Evolutionary conservation across 306 rosid species (phyloP), one percentile per base, ranked within the genome.

Genomic region (Alnus rubra): DNA sequence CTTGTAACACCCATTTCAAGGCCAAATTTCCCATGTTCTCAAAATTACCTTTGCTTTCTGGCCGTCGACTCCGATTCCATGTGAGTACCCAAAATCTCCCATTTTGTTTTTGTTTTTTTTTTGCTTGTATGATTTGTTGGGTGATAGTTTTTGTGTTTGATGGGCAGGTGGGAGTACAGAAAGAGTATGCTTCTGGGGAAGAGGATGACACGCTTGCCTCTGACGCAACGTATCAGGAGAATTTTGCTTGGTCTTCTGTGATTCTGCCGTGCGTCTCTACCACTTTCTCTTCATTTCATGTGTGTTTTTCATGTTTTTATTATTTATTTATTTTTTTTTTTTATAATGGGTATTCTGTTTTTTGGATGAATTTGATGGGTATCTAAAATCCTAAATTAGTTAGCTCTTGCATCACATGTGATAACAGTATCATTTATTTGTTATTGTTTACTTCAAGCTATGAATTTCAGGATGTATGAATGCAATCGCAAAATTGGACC

Each of bases 221-320:
- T 73, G 95, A 87, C 39, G 83, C 90, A 64, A 70, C 84, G 14
- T 16, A 53, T 48, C 81, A 71, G 44, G 98, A 95, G 75, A 76
- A 91, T 7, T 92, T 86, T 76, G 85, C 96, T 62, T 92, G 92
- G 98, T 35, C 76, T 76, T 92, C 97, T 76, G 94, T 88, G 7
- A 85, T 95, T 78, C 52, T 92, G 59, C 98, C 98, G 98, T 95
- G 87, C 44, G 97, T 87, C 79, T 84, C 70, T 78, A 12, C 19
- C 54, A n/a, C 73, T 67, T 50, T 35, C 51, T 28, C 19, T 81
- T 74, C 51, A 28, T 48, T 47, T 63, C 39, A 23, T 5, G 11
- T 65, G 52, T 69, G 12, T 7, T 55, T 28, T 51, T 53, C 39
- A 23, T 5, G 15, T 65, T 63, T 69, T 23, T 23, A 23, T 23